These are phyloP conservation scores for Starmerella stellata DNA, from an alignment of 805 yeast genomes.

Conservation along the genomic window DNA sequence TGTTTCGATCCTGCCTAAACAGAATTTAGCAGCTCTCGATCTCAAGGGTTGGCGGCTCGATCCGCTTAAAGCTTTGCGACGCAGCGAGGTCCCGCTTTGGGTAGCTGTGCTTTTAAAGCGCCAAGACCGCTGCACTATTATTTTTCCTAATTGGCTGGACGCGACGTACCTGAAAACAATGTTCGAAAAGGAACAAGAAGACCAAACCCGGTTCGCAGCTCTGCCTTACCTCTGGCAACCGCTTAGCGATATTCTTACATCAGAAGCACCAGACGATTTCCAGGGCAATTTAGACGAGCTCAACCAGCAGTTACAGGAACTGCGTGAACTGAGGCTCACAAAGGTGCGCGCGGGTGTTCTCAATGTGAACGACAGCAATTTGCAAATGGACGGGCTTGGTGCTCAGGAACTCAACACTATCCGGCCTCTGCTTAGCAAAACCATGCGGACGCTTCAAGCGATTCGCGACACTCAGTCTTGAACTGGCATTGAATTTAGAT, in stretches of 20 bases:
- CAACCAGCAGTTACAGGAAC: constrained; percentile 56
- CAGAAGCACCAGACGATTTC: constrained; percentile 61
- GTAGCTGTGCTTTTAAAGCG: constrained; percentile 63
- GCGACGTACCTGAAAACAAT: constrained; percentile 34
- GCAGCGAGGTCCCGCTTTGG: constrained; percentile 69
- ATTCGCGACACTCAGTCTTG: constrained; percentile 23
- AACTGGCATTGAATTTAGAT: not conserved
- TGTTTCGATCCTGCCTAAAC: constrained; percentile 62
- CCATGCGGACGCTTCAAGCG: constrained; percentile 60
- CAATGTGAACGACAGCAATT: constrained; percentile 62
- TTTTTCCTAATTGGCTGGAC: constrained; percentile 73
- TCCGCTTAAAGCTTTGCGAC: constrained; percentile 43
- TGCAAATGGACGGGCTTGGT: constrained; percentile 67
- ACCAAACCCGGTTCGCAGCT: constrained; percentile 35
- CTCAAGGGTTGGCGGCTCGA: constrained; percentile 49
- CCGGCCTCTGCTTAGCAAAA: constrained; percentile 59
- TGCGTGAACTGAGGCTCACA: constrained; percentile 63
- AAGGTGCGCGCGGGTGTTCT: constrained; percentile 67
- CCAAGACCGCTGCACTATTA: constrained; percentile 70
- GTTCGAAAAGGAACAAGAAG: constrained; percentile 47
- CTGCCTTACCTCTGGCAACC: constrained; percentile 88
- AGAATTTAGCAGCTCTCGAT: constrained; percentile 43
- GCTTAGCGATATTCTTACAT: constrained; percentile 47
- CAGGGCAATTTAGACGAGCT: constrained; percentile 53
- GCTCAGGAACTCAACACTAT: constrained; percentile 74